Conservation (phyloP, 129 eudicot species). For the Gnaphalium uliginosum region DNA sequence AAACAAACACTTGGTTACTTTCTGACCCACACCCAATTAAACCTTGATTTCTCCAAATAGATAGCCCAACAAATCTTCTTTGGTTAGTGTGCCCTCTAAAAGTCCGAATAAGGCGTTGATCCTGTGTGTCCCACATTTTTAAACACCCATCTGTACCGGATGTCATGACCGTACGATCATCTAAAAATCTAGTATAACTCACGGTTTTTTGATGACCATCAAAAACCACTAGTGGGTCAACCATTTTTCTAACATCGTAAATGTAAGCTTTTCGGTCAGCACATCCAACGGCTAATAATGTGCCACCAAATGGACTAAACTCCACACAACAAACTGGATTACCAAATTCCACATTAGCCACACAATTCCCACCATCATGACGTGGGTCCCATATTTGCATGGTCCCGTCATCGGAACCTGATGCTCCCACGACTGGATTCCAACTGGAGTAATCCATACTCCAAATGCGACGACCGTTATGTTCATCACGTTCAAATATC, state of each 20-base stretch:
- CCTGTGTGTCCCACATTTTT: conserved; percentile 60
- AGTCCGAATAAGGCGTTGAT: conserved; percentile 44
- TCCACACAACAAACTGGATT: conserved; percentile 72
- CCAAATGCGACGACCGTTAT: conserved; percentile 69
- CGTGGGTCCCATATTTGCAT: conserved; percentile 89
- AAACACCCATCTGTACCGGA: conserved; percentile 71
- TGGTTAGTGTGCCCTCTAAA: conserved; percentile 61
- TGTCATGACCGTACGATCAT: conserved; percentile 50
- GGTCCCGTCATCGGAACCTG: conserved; percentile 83
- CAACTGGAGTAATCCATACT: conserved; percentile 64
- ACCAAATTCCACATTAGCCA: conserved; percentile 53
- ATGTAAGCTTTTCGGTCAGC: conserved; percentile 64
- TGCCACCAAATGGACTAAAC: conserved; percentile 66
- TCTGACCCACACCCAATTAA: conserved; percentile 76
- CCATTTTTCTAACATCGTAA: conserved; percentile 57
- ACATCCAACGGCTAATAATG: conserved; percentile 60
- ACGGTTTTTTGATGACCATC: conserved; percentile 64
- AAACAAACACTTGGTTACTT: conserved; percentile 61
- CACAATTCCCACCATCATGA: conserved; percentile 43
- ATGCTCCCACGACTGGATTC: conserved; percentile 58
- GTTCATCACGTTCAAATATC: conserved; percentile 80
- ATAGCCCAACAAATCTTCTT: conserved; percentile 68
- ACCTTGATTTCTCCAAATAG: conserved; percentile 64
- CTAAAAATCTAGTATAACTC: conserved; percentile 51
- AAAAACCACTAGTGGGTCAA: conserved; percentile 40